These are phyloP conservation scores for Fusarium sp. DNA, from an alignment of 2,329 filamentous ascomycete species.

Conservation along the genomic window DNA sequence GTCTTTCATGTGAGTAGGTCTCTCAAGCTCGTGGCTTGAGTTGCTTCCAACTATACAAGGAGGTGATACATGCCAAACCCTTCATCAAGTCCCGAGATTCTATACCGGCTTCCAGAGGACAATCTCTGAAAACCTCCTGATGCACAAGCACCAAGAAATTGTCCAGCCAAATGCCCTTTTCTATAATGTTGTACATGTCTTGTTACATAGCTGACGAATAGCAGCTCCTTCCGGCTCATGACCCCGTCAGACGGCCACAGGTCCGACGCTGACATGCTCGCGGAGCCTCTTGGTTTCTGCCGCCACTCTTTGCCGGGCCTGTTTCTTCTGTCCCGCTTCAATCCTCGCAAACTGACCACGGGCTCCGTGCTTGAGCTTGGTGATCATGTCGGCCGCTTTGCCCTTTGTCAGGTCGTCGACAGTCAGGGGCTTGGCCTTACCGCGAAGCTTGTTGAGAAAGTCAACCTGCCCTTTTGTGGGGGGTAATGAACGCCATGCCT, in stretches of 20 bases:
- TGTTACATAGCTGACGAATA: constrained; percentile 18
- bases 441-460: constrained; percentile 76
- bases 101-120: constrained; percentile 21
- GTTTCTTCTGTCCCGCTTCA: constrained; percentile 64
- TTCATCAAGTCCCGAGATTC: neutral
- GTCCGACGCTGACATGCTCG: constrained; percentile 69
- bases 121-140: constrained; percentile 7
- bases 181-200: constrained; percentile 24
- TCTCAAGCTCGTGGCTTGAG: constrained; percentile 12
- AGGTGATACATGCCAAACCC: constrained; percentile 6
- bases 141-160: neutral
- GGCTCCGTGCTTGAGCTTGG: constrained; percentile 87
- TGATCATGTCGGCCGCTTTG: constrained; percentile 89
- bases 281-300: constrained; percentile 56
- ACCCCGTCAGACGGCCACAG: constrained; percentile 47
- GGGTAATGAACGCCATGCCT: constrained; percentile 76
- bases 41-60: neutral
- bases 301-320: constrained; percentile 52
- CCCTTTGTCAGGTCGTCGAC: constrained; percentile 77
- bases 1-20: neutral
- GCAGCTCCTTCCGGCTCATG: constrained; percentile 7
- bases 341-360: constrained; percentile 69
- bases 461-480: constrained; percentile 75
- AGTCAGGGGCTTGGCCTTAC: constrained; percentile 64
- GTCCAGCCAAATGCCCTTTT: constrained; percentile 17